Percentiles rank a stretch among this genome's conserved stretches.
phyloP scores from a whole-genome alignment of 2,329 filamentous ascomycete species.

The Thielaviopsis punctulata region DNA sequence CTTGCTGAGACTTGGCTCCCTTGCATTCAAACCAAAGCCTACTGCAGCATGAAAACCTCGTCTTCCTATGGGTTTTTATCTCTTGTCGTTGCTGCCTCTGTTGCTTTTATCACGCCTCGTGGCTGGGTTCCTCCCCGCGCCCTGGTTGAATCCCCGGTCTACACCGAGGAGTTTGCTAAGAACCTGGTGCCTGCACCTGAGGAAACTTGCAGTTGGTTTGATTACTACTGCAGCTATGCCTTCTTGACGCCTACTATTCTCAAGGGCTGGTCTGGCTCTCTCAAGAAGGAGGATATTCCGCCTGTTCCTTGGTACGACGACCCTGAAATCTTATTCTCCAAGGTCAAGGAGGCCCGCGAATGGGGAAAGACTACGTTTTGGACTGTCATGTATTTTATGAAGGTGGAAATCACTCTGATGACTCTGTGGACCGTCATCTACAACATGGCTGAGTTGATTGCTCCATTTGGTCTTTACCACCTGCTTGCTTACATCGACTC shows the following conservation, averaged over 20 bases:
- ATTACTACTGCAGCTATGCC: constrained; percentile 32
- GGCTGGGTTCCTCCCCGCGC: constrained; percentile 30
- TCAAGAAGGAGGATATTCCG: constrained; percentile 31
- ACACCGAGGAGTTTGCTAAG: constrained; percentile 1
- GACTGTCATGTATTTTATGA: constrained; percentile 28
- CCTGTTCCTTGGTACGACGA: constrained; percentile 38
- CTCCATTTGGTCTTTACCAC: constrained; percentile 36
- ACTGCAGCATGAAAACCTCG: constrained; percentile 16
- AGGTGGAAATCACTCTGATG: constrained; percentile 28
- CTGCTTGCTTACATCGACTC: constrained; percentile 29
- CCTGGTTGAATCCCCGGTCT: constrained; percentile 6
- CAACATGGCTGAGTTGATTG: constrained; percentile 30
- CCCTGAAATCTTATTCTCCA: constrained; percentile 28
- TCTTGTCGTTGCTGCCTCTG: constrained; percentile 20
- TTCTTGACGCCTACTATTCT: constrained; percentile 33
- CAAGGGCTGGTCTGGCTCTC: constrained; percentile 26
- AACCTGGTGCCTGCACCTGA: constrained; percentile 26
- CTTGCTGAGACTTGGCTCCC: constrained; percentile 24
- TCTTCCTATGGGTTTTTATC: constrained; percentile 13
- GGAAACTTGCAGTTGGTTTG: constrained; percentile 36
- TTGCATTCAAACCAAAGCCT: constrained; percentile 23
- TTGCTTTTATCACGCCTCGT: constrained; percentile 29
- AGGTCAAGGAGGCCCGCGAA: constrained; percentile 26
- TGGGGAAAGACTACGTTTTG: constrained; percentile 27
- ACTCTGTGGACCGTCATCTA: constrained; percentile 22